A percentile compares a stretch with the other conserved stretches of the same genome.
Evolutionary conservation across 306 rosid species (phyloP).

Genomic region (Vigna hirtella): DNA sequence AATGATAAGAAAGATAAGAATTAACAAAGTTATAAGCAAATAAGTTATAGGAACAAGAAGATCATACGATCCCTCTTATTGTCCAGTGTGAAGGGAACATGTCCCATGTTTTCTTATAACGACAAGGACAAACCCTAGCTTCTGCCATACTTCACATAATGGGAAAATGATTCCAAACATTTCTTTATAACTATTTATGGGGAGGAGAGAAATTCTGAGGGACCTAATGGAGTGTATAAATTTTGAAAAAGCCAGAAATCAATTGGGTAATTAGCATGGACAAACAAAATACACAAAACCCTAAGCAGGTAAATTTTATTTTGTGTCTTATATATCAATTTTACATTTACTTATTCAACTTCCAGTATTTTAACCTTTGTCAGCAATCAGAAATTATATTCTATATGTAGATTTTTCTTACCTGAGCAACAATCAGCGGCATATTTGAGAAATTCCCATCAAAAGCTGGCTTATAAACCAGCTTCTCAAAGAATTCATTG

Average conservation of each 20-base stretch:
- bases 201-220: not conserved
- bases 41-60: constrained; percentile 11
- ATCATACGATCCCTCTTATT: not conserved
- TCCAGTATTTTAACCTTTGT: not conserved
- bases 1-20: not conserved
- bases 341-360: not conserved
- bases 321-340: not conserved
- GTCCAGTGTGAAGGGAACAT: constrained; percentile 42
- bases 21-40: not conserved
- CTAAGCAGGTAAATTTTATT: not conserved
- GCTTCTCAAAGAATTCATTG: constrained; percentile 61
- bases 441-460: constrained; percentile 63
- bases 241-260: not conserved
- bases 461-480: constrained; percentile 67
- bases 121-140: constrained; percentile 41
- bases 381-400: not conserved
- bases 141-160: not conserved
- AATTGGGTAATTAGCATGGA: not conserved
- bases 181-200: constrained; percentile 28
- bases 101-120: constrained; percentile 24
- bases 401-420: constrained; percentile 35
- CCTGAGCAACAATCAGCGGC: constrained; percentile 87
- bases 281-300: not conserved
- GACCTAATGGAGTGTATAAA: not conserved
- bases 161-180: not conserved